Percentiles rank a stretch among this genome's conserved stretches.
Conservation (phyloP, 306 rosid genomes). For the Malus sylvestris region DNA sequence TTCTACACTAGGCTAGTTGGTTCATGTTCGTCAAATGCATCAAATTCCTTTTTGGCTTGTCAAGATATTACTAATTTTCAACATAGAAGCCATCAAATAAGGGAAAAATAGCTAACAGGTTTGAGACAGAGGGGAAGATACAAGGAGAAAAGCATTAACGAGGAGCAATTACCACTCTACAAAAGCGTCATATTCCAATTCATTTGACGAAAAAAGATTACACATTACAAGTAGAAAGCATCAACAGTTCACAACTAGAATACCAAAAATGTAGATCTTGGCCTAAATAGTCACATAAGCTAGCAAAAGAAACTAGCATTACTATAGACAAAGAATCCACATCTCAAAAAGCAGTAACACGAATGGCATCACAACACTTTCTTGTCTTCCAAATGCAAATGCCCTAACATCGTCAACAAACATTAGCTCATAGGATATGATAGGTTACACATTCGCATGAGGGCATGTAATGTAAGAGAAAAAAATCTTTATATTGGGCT, state of each 20-base stretch:
- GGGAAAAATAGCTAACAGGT: not conserved
- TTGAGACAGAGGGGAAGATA: not conserved
- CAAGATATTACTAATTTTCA: not conserved
- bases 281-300: not conserved
- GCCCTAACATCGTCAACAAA: not conserved
- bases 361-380: not conserved
- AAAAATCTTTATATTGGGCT: not conserved
- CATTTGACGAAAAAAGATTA: not conserved
- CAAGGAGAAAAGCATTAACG: not conserved
- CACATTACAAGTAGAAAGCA: not conserved
- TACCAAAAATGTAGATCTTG: not conserved
- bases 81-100: not conserved
- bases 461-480: not conserved
- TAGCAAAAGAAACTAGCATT: not conserved
- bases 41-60: not conserved
- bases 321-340: not conserved
- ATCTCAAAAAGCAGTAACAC: not conserved
- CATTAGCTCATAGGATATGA: not conserved
- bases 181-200: not conserved
- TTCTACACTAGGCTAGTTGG: not conserved
- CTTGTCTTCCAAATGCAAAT: not conserved
- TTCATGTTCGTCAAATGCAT: not conserved
- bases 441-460: not conserved
- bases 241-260: not conserved
- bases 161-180: not conserved